Percentiles rank a stretch among this genome's conserved stretches.
Evolutionary conservation across 352 stramenopile genomes (phyloP).

Genomic region (Nothophytophthora sp.): DNA sequence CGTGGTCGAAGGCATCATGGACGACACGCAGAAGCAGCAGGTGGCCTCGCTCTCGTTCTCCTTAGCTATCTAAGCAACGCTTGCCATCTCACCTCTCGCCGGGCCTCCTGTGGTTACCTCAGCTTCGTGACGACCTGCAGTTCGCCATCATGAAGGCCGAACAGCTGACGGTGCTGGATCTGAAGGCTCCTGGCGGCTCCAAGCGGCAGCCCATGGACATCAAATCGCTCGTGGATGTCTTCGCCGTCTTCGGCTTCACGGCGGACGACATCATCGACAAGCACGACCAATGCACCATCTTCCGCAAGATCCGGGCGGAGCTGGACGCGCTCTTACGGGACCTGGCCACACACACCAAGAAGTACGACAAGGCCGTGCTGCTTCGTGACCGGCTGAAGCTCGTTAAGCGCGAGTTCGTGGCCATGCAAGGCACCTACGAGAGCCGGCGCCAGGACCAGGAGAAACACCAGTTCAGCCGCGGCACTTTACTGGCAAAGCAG

Average conservation of each 20-base stretch:
- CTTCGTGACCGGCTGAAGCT: slow-evolving; percentile 58
- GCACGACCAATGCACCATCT: slow-evolving; percentile 75
- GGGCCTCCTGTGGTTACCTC: slow-evolving; percentile 1
- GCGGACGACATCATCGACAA: slow-evolving; percentile 65
- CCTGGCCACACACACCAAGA: slow-evolving; percentile 55
- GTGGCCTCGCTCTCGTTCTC: slow-evolving; percentile 30
- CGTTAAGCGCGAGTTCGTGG: slow-evolving; percentile 72
- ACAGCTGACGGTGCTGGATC: slow-evolving; percentile 46
- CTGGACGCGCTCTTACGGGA: slow-evolving; percentile 59
- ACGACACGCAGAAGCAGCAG: slow-evolving; percentile 61
- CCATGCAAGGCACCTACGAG: slow-evolving; percentile 69
- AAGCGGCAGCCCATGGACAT: slow-evolving; percentile 63
- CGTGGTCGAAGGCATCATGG: too few relatives aligned
- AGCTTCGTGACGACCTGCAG: slow-evolving; percentile 73
- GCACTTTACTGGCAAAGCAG: slow-evolving; percentile 38
- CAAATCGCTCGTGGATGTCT: slow-evolving; percentile 67
- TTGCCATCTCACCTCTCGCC: slow-evolving; percentile 1
- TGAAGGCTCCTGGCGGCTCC: slow-evolving; percentile 34
- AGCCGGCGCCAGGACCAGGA: slow-evolving; percentile 48
- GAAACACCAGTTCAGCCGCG: slow-evolving; percentile 46
- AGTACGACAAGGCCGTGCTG: slow-evolving; percentile 72
- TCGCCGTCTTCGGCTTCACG: slow-evolving; percentile 66
- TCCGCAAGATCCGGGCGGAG: slow-evolving; percentile 57
- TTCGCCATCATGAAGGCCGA: slow-evolving; percentile 76
- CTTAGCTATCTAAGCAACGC: background rate